Conservation (phyloP, 352 stramenopile species). For the Phytophthora tubulina region DNA sequence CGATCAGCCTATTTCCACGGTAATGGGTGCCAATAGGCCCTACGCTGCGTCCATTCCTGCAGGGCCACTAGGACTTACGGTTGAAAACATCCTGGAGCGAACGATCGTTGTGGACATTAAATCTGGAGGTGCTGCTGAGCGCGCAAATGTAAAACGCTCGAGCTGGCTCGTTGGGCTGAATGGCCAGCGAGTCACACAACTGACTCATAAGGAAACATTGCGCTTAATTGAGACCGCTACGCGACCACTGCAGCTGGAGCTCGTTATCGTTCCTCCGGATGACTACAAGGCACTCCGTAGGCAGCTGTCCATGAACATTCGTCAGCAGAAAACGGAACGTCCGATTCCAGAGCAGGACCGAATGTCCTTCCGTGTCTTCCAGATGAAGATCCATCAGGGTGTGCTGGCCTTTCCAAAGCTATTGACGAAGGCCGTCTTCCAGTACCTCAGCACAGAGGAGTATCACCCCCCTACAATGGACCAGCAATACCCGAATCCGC, state of each 20-base stretch:
- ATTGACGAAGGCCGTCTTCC: conserved; percentile 71
- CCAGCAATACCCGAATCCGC: conserved; percentile 56
- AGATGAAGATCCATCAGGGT: conserved; percentile 87
- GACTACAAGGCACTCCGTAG: conserved; percentile 80
- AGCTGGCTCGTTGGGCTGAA: conserved; percentile 90
- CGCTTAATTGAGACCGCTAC: conserved; percentile 84
- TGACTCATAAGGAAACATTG: conserved; percentile 90
- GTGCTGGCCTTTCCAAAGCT: conserved; percentile 78
- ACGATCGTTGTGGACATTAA: conserved; percentile 93
- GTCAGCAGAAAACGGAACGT: conserved; percentile 83
- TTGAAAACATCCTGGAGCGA: conserved; percentile 91
- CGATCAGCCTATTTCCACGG: conserved; percentile 51
- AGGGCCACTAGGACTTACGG: conserved; percentile 82
- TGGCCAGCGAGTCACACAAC: conserved; percentile 70
- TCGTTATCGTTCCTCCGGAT: conserved; percentile 76
- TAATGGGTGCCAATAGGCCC: conserved; percentile 56
- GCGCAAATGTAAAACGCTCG: conserved; percentile 80
- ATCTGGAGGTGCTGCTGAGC: conserved; percentile 74
- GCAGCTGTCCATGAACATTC: conserved; percentile 88
- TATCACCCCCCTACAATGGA: conserved; percentile 69
- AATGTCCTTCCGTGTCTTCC: conserved; percentile 89
- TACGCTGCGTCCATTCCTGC: conserved; percentile 84
- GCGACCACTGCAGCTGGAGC: conserved; percentile 74
- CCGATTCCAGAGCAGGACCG: conserved; percentile 86
- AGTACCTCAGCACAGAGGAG: conserved; percentile 80